A percentile compares a stretch with the other conserved stretches of the same genome.
These are phyloP conservation scores for Heliamphora pulchella DNA, from an alignment of 179 eudicot genomes.

Conservation along the genomic window DNA sequence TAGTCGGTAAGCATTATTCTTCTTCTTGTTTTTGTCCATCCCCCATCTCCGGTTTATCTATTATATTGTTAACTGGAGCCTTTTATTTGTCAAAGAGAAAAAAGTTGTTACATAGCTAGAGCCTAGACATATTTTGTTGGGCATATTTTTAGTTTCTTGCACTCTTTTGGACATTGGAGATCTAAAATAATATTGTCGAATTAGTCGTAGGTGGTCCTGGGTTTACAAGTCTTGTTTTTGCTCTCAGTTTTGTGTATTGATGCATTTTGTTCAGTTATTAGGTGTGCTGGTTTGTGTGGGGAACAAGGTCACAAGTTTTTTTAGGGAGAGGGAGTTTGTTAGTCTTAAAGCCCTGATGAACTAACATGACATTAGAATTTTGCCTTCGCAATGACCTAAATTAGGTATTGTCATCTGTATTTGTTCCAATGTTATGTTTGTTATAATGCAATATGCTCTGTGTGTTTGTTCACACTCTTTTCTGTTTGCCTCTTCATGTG, in stretches of 20 bases:
- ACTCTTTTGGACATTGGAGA: not conserved
- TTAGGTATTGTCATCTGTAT: not conserved
- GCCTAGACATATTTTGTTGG: not conserved
- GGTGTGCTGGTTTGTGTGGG: too few species aligned
- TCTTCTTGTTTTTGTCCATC: not conserved
- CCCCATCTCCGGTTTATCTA: not conserved
- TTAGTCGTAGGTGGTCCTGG: not conserved
- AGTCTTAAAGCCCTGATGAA: not conserved
- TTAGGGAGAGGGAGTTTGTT: not conserved
- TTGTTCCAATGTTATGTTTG: not conserved
- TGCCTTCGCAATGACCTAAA: not conserved
- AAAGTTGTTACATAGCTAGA: too few species aligned
- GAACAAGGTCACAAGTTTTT: too few species aligned
- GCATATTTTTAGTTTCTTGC: not conserved
- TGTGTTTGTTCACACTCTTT: too few species aligned
- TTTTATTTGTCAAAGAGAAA: too few species aligned
- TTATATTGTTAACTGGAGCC: not conserved
- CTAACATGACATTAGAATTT: not conserved
- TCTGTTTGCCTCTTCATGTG: not conserved
- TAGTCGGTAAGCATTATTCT: slow-evolving; percentile 50
- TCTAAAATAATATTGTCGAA: not conserved
- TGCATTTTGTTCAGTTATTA: too few species aligned
- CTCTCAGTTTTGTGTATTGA: too few species aligned
- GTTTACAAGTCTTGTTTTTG: not conserved
- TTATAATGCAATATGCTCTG: not conserved